Conservation (phyloP, 257 asterid genomes). For the Nicotiana undulata region DNA sequence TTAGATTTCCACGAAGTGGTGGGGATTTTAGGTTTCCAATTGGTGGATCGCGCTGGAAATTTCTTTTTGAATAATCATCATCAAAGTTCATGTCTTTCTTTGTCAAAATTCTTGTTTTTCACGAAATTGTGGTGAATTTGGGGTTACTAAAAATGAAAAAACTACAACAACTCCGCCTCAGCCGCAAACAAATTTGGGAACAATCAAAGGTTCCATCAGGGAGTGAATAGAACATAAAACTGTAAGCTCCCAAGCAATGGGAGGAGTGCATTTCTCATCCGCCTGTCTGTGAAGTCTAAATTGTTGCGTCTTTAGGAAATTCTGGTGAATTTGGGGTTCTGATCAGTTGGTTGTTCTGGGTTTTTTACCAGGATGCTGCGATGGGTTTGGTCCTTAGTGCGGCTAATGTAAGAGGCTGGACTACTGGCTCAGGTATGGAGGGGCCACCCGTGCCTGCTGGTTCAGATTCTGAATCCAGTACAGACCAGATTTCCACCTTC, state of each 20-base stretch:
- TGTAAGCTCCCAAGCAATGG: too few species aligned
- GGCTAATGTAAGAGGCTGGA: slow-evolving; percentile 86
- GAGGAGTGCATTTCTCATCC: too few species aligned
- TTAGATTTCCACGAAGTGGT: not conserved
- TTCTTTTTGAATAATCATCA: not conserved
- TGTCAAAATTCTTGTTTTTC: too few species aligned
- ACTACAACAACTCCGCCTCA: too few species aligned
- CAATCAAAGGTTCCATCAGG: too few species aligned
- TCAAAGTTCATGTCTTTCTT: not conserved
- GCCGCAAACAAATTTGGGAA: too few species aligned
- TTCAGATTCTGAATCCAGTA: slow-evolving; percentile 36
- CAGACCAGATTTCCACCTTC: slow-evolving; percentile 60
- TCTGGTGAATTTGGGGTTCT: not conserved
- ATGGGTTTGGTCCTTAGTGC: slow-evolving; percentile 88
- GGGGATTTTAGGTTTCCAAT: not conserved
- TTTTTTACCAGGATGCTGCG: slow-evolving; percentile 61
- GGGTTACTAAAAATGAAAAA: too few species aligned
- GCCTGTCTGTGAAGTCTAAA: too few species aligned
- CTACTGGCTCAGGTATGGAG: slow-evolving; percentile 93
- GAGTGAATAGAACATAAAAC: too few species aligned
- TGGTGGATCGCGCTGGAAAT: too few species aligned
- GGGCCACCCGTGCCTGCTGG: slow-evolving; percentile 71
- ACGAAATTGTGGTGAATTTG: not conserved
- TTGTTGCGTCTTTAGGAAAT: too few species aligned
- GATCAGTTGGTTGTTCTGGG: not conserved